These are phyloP conservation scores for Phytophthora cactorum DNA, from an alignment of 352 stramenopile species.

Conservation along the genomic window DNA sequence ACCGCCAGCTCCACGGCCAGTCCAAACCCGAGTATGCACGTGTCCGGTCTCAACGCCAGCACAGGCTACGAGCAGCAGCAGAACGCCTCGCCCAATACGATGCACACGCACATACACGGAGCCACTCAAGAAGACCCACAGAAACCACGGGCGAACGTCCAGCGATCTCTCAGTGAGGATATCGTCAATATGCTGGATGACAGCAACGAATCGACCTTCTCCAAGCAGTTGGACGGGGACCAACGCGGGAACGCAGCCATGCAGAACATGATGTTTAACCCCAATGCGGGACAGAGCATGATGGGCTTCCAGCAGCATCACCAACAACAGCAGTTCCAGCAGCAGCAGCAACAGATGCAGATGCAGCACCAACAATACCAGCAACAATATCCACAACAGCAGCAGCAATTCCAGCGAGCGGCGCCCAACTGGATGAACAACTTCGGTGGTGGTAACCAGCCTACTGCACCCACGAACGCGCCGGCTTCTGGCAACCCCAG, in stretches of 20 bases:
- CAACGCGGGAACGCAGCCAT: conserved; percentile 22
- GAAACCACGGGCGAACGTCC: conserved; percentile 47
- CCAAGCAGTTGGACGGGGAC: conserved; percentile 39
- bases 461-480: conserved; percentile 25
- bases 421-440: conserved; percentile 40
- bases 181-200: conserved; percentile 81
- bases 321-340: conserved; percentile 22
- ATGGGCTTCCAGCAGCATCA: conserved; percentile 23
- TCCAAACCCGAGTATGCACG: conserved; percentile 31
- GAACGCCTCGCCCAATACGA: conserved; percentile 15
- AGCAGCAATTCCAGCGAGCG: conserved; percentile 46
- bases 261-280: conserved; percentile 33
- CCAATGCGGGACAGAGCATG: conserved; percentile 6
- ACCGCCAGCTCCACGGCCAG: conserved; percentile 33
- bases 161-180: conserved; percentile 77
- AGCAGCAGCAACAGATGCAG: conserved; percentile 43
- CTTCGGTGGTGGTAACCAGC: conserved; percentile 32
- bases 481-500: conserved; percentile 25
- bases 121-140: conserved; percentile 21
- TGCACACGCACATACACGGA: conserved; percentile 7
- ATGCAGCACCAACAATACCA: conserved; percentile 30
- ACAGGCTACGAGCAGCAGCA: conserved; percentile 34
- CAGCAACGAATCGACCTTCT: conserved; percentile 42
- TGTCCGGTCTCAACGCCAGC: conserved; percentile 13
- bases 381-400: conserved; percentile 36